These are phyloP conservation scores for Citrus mangshanensis DNA, from an alignment of 345 rosid species.

Conservation along the genomic window DNA sequence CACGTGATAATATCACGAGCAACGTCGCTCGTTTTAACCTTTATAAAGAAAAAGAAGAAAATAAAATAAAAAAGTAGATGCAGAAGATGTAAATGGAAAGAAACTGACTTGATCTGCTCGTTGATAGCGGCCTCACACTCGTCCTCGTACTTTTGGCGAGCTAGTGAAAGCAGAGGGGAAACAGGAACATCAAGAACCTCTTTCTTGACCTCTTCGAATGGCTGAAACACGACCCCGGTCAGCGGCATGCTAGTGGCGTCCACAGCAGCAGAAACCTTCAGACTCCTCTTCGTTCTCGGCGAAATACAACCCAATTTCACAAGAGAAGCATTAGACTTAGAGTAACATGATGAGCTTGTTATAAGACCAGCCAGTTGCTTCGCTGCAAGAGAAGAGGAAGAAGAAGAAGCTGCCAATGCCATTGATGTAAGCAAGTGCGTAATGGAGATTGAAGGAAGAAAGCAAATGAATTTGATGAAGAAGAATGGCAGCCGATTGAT, in stretches of 20 bases:
- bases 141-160: conserved; percentile 56
- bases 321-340: conserved; percentile 11
- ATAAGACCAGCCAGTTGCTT: conserved; percentile 20
- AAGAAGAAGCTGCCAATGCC: conserved; percentile 27
- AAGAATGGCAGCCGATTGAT: neutral
- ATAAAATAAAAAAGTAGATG: neutral
- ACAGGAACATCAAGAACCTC: conserved; percentile 51
- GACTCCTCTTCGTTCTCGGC: neutral
- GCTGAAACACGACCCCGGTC: conserved; percentile 66
- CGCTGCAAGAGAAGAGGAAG: neutral
- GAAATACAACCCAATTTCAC: neutral
- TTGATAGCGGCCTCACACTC: conserved; percentile 60
- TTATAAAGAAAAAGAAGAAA: too few species aligned
- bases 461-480: neutral
- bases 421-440: neutral
- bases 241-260: conserved; percentile 29
- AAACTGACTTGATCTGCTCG: conserved; percentile 84
- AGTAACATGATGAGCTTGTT: neutral
- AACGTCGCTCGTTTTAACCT: too few species aligned
- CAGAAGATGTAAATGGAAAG: neutral
- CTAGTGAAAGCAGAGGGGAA: conserved; percentile 48
- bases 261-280: conserved; percentile 28
- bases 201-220: conserved; percentile 78
- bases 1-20: too few species aligned
- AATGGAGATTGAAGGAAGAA: neutral